These are phyloP conservation scores for Entrophospora sp. DNA, from an alignment of 192 early-diverging fungal genomes.

Conservation along the genomic window DNA sequence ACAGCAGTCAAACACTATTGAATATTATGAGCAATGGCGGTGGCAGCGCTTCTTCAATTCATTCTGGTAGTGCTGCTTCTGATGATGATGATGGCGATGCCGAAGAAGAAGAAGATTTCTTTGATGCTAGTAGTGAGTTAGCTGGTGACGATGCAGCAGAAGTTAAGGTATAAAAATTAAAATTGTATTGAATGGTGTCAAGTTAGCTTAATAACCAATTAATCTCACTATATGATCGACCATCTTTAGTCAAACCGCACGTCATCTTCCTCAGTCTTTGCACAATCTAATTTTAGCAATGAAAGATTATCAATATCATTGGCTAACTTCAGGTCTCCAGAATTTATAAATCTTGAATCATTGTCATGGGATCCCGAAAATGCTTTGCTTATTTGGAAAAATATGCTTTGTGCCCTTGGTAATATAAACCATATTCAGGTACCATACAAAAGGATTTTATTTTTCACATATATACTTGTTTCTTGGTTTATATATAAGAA, in stretches of 20 bases:
- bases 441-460: not conserved
- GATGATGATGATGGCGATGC: constrained; percentile 11
- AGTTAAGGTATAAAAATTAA: not conserved
- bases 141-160: constrained; percentile 2
- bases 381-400: constrained; percentile 62
- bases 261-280: constrained; percentile 19
- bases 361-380: constrained; percentile 32
- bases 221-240: not conserved
- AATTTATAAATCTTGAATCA: constrained; percentile 49
- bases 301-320: constrained; percentile 36
- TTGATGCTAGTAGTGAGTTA: constrained; percentile 14
- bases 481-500: not conserved
- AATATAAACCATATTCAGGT: constrained; percentile 64
- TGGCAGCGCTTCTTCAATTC: constrained; percentile 10
- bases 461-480: not conserved
- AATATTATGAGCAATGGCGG: constrained; percentile 4
- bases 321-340: constrained; percentile 38
- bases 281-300: constrained; percentile 27
- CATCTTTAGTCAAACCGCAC: constrained; percentile 30
- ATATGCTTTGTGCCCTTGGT: constrained; percentile 67
- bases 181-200: too few species aligned
- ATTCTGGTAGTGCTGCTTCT: constrained; percentile 15
- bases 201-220: too few species aligned
- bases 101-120: constrained; percentile 14
- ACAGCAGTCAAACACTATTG: constrained; percentile 1